Evolutionary conservation across 495 filamentous ascomycete genomes (phyloP).

Genomic region (Friedmanniomyces simplex): DNA sequence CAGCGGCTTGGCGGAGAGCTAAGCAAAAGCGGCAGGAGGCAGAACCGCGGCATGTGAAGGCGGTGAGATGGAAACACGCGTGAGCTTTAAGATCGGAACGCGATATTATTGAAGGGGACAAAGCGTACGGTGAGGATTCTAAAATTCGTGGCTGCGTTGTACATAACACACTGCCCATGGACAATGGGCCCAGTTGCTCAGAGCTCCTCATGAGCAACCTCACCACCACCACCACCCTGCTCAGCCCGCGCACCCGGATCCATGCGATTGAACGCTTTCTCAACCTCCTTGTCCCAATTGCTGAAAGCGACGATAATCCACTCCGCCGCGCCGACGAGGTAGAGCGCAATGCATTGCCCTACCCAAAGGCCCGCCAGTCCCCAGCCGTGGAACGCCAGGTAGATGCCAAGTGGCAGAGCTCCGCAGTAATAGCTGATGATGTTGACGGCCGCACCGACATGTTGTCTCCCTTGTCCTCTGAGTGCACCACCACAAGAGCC

Average conservation of each 20-base stretch:
- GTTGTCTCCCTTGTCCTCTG: slow-evolving; percentile 78
- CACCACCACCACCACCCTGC: slow-evolving; percentile 19
- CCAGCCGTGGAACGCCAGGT: slow-evolving; percentile 82
- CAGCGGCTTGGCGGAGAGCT: not conserved
- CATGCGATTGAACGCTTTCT: slow-evolving; percentile 66
- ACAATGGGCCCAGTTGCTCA: too few species aligned
- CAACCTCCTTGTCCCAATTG: slow-evolving; percentile 69
- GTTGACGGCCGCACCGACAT: slow-evolving; percentile 82
- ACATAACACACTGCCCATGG: too few species aligned
- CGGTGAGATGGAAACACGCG: not conserved
- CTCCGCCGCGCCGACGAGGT: slow-evolving; percentile 67
- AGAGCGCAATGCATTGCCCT: slow-evolving; percentile 82
- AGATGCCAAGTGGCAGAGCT: slow-evolving; percentile 74
- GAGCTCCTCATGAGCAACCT: too few species aligned
- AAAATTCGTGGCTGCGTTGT: too few species aligned
- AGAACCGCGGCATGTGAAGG: not conserved
- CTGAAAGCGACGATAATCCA: slow-evolving; percentile 73
- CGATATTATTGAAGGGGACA: too few species aligned
- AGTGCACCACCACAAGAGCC: slow-evolving; percentile 63
- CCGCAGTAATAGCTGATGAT: slow-evolving; percentile 81
- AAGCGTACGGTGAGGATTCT: too few species aligned
- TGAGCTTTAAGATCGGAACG: too few species aligned
- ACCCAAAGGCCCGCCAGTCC: slow-evolving; percentile 77
- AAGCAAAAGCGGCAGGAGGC: not conserved
- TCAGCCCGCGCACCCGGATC: slow-evolving; percentile 48